Evolutionary conservation across 345 rosid genomes (phyloP), one percentile per base, ranked within the genome.

Genomic region (Brassica carinata): DNA sequence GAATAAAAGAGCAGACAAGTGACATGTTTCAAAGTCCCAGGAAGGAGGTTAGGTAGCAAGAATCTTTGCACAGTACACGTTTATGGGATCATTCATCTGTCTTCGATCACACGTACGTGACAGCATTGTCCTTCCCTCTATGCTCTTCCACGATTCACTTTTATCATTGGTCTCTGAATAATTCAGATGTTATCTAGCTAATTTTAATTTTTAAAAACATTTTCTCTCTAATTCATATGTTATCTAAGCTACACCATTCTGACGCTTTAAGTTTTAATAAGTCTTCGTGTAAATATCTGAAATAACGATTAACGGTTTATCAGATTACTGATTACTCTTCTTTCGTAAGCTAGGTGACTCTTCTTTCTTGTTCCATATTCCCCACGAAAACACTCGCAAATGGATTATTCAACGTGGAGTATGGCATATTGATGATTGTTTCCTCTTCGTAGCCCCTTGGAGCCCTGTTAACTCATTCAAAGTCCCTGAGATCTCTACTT

Each of bases 11-110:
- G 68, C 5, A 14, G 19, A 64, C 7, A 64, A 14, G 26, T 64
- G 2, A 64, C 18, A 5, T 64, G 26, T 67, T 3, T 51, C 7
- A 51, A 57, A 67, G 19, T 68, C 7, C 10, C 4, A 7, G 79
- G 80, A 43, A 77, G 80, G 74, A 77, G 69, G 62, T 69, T 77
- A 77, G 80, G 63, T 77, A 38, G 74, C 45, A 4, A 11, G 62
- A 61, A 69, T 58, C 5, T n/a, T 68, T 68, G 74, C 33, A 58
- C 58, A 18, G 19, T 36, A 59, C 74, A 77, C 80, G 80, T 77
- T 59, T 77, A 59, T 27, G 62, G 74, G n/a, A 1, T 64, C 53
- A 33, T 26, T 15, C 48, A 27, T 10, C 27, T 57, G 29, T 67
- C 72, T 53, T 55, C 58, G 0, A 5, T 45, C 55, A 45, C 55